Conservation (phyloP, 345 rosid species). For the Adansonia digitata region DNA sequence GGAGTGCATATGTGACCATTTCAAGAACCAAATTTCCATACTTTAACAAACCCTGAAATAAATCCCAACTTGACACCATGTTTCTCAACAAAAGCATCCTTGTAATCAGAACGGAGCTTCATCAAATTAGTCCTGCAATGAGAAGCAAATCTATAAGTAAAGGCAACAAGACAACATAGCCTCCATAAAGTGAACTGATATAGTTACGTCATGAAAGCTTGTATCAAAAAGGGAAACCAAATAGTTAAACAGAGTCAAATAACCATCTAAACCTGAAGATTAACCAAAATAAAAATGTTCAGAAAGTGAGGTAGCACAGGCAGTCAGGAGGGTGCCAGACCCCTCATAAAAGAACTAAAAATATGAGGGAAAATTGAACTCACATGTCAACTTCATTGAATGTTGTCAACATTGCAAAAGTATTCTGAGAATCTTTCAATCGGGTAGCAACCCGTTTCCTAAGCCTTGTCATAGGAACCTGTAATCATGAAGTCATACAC, state of each 20-base stretch:
- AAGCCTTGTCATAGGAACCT: conserved; percentile 99
- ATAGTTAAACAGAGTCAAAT: no score
- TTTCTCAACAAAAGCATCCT: conserved; percentile 91
- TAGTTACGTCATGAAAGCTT: background rate
- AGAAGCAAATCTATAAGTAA: conserved; percentile 1
- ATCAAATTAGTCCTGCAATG: conserved; percentile 85
- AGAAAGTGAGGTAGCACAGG: background rate
- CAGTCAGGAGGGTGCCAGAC: background rate
- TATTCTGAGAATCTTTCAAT: conserved; percentile 96
- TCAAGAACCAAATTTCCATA: conserved; percentile 17
- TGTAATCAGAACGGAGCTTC: conserved; percentile 95
- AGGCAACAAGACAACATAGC: background rate
- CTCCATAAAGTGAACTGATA: background rate
- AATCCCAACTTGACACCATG: conserved; percentile 97
- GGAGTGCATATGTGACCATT: background rate
- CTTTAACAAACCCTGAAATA: conserved; percentile 97
- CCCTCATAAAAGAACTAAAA: background rate
- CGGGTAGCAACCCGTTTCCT: conserved; percentile 91
- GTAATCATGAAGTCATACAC: conserved; percentile 13
- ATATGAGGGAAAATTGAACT: background rate
- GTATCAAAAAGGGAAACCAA: background rate
- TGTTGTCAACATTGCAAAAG: conserved; percentile 91
- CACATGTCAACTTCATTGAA: conserved; percentile 99
- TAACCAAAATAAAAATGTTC: background rate
- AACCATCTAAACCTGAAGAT: no score